Evolutionary conservation across 768 basidiomycete genomes (phyloP).

Genomic region (Clathrus columnatus): DNA sequence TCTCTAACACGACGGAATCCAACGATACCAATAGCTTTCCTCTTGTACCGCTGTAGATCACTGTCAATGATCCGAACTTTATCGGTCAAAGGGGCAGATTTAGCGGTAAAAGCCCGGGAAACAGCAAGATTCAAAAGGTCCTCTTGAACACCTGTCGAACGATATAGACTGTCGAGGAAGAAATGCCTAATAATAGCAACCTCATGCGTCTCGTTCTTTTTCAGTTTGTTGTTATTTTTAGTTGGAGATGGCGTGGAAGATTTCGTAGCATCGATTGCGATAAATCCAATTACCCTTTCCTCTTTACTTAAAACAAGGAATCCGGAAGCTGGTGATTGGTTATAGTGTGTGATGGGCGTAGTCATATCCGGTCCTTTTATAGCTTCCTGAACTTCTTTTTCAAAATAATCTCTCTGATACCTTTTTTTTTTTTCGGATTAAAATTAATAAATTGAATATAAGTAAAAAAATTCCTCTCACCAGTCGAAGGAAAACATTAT

Average conservation of each 20-base stretch:
- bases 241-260: slow-evolving; percentile 31
- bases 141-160: slow-evolving; percentile 45
- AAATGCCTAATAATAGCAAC: slow-evolving; percentile 69
- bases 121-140: slow-evolving; percentile 59
- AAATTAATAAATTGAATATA: background rate
- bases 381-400: slow-evolving; percentile 40
- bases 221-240: slow-evolving; percentile 19
- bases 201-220: slow-evolving; percentile 21
- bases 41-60: slow-evolving; percentile 37
- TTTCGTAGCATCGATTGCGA: slow-evolving; percentile 56
- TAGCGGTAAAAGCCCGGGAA: slow-evolving; percentile 43
- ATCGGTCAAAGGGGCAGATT: slow-evolving; percentile 28
- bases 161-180: slow-evolving; percentile 59
- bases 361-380: slow-evolving; percentile 50
- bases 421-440: slow-evolving; percentile 26
- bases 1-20: slow-evolving; percentile 40
- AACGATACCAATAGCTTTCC: slow-evolving; percentile 33
- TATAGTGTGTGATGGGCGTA: slow-evolving; percentile 47
- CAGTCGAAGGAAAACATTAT: slow-evolving; percentile 64
- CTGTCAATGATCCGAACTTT: slow-evolving; percentile 1
- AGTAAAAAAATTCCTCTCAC: slow-evolving; percentile 27
- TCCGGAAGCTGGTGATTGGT: slow-evolving; percentile 51
- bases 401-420: slow-evolving; percentile 64
- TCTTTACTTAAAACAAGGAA: slow-evolving; percentile 62
- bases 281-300: slow-evolving; percentile 51